Base-by-base conservation (phyloP, 2,329 filamentous ascomycete genomes). In the Cladosporium sp. region DNA sequence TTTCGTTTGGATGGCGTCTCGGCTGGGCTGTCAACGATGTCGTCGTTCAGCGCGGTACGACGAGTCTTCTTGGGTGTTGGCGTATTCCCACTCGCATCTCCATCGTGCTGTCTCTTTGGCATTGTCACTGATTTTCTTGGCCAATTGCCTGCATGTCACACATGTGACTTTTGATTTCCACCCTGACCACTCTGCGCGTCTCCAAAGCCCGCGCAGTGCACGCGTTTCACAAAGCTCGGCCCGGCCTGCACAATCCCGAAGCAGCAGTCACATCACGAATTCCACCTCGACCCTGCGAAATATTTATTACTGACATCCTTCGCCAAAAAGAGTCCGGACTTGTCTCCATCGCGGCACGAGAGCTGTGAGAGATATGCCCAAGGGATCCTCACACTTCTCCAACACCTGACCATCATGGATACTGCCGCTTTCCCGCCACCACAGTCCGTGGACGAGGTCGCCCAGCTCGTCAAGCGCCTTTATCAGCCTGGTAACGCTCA, bases 381-480 rank as follows among this genome's bases (percentile, higher is more conserved):
- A 8, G 1, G n/a, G 23, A 31, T 14, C 8, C 21, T 3, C 29
- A 26, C 26, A 4, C 5, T 5, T 14, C 28, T 18, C 10, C 33
- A 40, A 16, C 35, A 18, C 35, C 23, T 46, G 26, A 63, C 16
- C 35, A 56, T n/a, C 50, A 63, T 63, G 61, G 61, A 63, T n/a
- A 52, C 63, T 31, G 35, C 16, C 26, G 28, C 56, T 16, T 59
- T 65, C 26, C 55, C 63, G 56, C 63, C 66, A 37, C 67, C 67
- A 16, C 67, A 67, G 49, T 66, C 65, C 7, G 46, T 68, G 33
- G 64, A 64, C 29, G 65, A 70, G 35, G 71, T 71, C 18, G 71
- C 67, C n/a, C 53, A 80, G 72, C 79, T 86, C 29, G 80, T 87
- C 69, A 80, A 81, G 66, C 79, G 81, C 23, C 73, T 87, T 12